A percentile compares a stretch with the other conserved stretches of the same genome.
phyloP scores from a whole-genome alignment of 805 yeast genomes.

The Ogataea trehaloabstinens region DNA sequence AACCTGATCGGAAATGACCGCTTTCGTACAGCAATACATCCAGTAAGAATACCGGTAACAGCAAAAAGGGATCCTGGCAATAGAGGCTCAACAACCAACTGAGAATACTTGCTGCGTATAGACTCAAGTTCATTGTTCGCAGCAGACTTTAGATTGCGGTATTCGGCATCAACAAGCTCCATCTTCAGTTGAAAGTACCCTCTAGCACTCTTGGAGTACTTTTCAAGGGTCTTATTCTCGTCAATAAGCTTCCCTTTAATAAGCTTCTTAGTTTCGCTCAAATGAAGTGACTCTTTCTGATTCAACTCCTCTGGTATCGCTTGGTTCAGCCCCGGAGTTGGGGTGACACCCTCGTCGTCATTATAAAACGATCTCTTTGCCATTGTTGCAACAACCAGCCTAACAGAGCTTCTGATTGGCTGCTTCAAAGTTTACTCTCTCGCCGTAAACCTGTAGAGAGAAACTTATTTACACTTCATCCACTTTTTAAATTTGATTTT shows the following conservation, averaged over 20 bases:
- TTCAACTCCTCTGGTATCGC: constrained; percentile 37
- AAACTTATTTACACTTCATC: not conserved
- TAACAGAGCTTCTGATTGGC: too few species aligned
- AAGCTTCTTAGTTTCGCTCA: constrained; percentile 36
- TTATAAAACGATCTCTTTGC: constrained; percentile 46
- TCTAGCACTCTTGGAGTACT: constrained; percentile 40
- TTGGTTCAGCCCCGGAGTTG: constrained; percentile 47
- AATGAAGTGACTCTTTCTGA: constrained; percentile 34
- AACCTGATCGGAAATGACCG: constrained; percentile 50
- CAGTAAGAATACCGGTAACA: constrained; percentile 53
- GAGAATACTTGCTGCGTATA: constrained; percentile 31
- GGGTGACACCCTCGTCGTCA: constrained; percentile 47
- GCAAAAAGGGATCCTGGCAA: constrained; percentile 56
- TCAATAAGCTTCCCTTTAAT: constrained; percentile 56
- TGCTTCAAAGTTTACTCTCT: not conserved
- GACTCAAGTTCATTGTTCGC: constrained; percentile 40
- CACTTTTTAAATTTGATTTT: not conserved
- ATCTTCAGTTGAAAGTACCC: constrained; percentile 37
- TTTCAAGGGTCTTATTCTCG: constrained; percentile 46
- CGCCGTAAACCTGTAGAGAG: too few species aligned
- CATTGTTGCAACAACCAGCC: too few species aligned
- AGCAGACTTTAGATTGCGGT: constrained; percentile 46
- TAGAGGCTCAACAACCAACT: constrained; percentile 48
- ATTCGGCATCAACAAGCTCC: constrained; percentile 41
- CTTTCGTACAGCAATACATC: constrained; percentile 51